phyloP scores from a whole-genome alignment of 2,329 filamentous ascomycete genomes.

The Neonectria magnoliae region DNA sequence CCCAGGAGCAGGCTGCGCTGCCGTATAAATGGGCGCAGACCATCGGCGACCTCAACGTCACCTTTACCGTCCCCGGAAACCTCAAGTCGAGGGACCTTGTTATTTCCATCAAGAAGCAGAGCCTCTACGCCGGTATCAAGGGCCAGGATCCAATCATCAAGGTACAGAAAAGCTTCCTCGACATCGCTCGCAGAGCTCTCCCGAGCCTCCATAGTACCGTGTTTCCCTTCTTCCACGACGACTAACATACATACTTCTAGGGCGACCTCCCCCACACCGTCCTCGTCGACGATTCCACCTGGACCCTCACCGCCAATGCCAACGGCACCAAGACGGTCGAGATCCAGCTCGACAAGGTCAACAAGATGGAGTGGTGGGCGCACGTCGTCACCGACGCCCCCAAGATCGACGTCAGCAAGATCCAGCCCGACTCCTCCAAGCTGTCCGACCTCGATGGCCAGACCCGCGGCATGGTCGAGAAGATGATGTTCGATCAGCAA shows the following conservation, averaged over 20 bases:
- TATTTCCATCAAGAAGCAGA: constrained; percentile 82
- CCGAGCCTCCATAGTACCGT: not conserved
- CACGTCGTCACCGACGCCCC: constrained; percentile 89
- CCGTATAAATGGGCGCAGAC: constrained; percentile 98
- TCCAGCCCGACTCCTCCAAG: constrained; percentile 91
- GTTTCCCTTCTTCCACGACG: not conserved
- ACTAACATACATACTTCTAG: constrained; percentile 55
- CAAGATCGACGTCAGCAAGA: constrained; percentile 94
- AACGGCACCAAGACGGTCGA: constrained; percentile 76
- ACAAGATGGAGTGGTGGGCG: constrained; percentile 99
- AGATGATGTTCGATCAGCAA: constrained; percentile 99
- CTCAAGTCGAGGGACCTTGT: constrained; percentile 86
- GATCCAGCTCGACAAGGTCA: constrained; percentile 92
- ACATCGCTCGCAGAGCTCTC: not conserved
- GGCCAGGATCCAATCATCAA: constrained; percentile 86
- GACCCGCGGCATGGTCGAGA: constrained; percentile 97
- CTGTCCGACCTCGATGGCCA: constrained; percentile 93
- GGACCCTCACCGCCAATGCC: constrained; percentile 81
- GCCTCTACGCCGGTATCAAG: constrained; percentile 83
- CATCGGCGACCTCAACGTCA: constrained; percentile 87
- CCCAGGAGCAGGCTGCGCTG: constrained; percentile 86
- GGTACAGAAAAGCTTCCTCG: constrained; percentile 59
- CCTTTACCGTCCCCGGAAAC: constrained; percentile 80
- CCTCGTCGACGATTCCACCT: constrained; percentile 87
- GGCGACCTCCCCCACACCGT: constrained; percentile 86